These are phyloP conservation scores for Neurospora sp. DNA, from an alignment of 495 filamentous ascomycete species.

Conservation along the genomic window DNA sequence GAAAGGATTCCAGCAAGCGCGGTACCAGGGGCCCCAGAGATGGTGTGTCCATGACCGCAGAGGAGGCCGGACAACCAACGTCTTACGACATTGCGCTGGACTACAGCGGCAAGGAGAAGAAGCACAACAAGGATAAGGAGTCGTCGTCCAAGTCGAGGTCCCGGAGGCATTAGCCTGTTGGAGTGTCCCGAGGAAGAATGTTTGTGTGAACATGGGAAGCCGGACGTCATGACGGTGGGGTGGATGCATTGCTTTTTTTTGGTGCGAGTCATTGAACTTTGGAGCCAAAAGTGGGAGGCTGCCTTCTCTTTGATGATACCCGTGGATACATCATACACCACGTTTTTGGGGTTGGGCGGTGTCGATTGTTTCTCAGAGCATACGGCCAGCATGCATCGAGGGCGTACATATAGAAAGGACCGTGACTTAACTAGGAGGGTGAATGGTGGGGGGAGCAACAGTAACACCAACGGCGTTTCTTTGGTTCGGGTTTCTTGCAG, in stretches of 20 bases:
- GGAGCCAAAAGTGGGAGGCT: neutral
- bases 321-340: neutral
- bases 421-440: neutral
- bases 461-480: neutral
- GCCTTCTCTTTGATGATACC: neutral
- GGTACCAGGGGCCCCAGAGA: neutral
- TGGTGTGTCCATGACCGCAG: neutral
- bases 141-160: neutral
- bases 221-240: neutral
- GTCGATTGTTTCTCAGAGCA: neutral
- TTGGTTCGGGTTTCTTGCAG: neutral
- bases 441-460: neutral
- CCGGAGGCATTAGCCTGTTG: neutral
- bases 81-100: constrained; percentile 14
- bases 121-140: neutral
- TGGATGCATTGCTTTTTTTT: neutral
- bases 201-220: neutral
- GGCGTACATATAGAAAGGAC: neutral
- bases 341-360: neutral
- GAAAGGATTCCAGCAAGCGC: constrained; percentile 9
- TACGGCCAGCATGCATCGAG: neutral
- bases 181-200: neutral
- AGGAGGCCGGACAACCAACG: constrained; percentile 1
- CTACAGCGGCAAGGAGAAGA: constrained; percentile 11
- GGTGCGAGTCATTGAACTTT: neutral